phyloP scores from a whole-genome alignment of 768 basidiomycete species.

The Strobilomyces confusus region DNA sequence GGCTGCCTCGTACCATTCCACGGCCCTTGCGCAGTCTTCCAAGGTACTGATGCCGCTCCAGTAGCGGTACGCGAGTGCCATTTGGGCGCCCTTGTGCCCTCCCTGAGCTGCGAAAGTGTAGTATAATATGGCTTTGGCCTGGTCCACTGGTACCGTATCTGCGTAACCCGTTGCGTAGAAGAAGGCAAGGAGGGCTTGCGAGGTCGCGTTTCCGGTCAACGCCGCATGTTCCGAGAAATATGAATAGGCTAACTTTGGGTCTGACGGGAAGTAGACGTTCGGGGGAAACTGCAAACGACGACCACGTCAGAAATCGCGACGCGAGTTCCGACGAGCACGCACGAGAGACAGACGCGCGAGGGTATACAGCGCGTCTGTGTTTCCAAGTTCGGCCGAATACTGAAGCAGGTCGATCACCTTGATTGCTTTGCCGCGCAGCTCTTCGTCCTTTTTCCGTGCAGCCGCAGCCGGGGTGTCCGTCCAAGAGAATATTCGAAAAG shows the following conservation, averaged over 20 bases:
- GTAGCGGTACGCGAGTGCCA: slow-evolving; percentile 90
- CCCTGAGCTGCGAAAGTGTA: slow-evolving; percentile 93
- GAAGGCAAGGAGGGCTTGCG: slow-evolving; percentile 84
- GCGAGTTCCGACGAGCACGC: slow-evolving; percentile 21
- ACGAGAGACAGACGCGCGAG: slow-evolving; percentile 68
- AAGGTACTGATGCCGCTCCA: slow-evolving; percentile 94
- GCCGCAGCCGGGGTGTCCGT: slow-evolving; percentile 39
- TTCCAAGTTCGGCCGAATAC: slow-evolving; percentile 77
- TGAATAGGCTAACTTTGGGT: slow-evolving; percentile 61
- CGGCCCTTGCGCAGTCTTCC: slow-evolving; percentile 79
- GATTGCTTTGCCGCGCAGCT: slow-evolving; percentile 64
- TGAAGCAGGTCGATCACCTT: slow-evolving; percentile 79
- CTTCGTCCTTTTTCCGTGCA: slow-evolving; percentile 59
- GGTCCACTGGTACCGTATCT: slow-evolving; percentile 56
- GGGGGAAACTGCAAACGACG: slow-evolving; percentile 58
- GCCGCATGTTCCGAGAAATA: slow-evolving; percentile 61
- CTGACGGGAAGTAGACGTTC: slow-evolving; percentile 56
- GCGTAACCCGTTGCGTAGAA: slow-evolving; percentile 86
- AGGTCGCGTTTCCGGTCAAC: slow-evolving; percentile 76
- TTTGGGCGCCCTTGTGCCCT: slow-evolving; percentile 82
- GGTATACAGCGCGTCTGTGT: slow-evolving; percentile 66
- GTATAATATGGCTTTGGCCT: slow-evolving; percentile 83
- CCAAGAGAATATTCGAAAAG: slow-evolving; percentile 42
- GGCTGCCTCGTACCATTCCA: slow-evolving; percentile 87
- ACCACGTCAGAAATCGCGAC: background rate